Evolutionary conservation across 1,284 basidiomycete species (phyloP), one percentile per base, ranked within the genome.

Genomic region (Rhodotorula glutinis): DNA sequence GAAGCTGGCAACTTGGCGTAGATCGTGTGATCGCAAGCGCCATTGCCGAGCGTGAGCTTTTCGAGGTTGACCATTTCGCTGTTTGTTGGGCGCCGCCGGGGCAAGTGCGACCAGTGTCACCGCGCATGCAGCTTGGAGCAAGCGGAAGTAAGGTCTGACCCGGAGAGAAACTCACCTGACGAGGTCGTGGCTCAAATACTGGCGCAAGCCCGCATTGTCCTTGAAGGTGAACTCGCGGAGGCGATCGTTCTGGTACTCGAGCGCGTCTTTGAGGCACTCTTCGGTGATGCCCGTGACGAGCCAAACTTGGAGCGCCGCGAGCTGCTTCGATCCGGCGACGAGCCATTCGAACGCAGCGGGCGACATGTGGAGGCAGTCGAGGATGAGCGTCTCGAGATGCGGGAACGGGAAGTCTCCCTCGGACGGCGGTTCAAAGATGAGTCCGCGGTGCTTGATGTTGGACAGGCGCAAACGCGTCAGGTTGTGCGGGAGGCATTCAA

Each of bases 271-370:
- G 25, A 51, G 25, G 25, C 49, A 25, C 25, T 51, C 51, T 10
- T n/a, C 29, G 10, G 47, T 40, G 29, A 62, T 16, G 19, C 27
- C 38, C 4, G 16, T 2, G 29, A 55, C 29, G 25, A 49, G 16
- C 68, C 68, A 66, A 11, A 66, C 17, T 47, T 70, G 57, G 27
- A 70, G 47, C 27, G 27, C 25, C 23, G n/a, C 17, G 25, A 70
- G 56, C 7, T 30, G 21, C 3, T 10, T 19, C 8, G 29, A 17
- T 8, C 27, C 27, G 8, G 51, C 10, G 8, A 44, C 41, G 44
- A 70, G n/a, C 56, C 62, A 64, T 10, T 43, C 21, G 43, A 62
- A 38, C 13, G 53, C 8, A 7, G 17, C 4, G 17, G 62, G 38
- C 8, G 65, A 43, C 11, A 51, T 9, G 7, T n/a, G 27, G 25